These are phyloP conservation scores for Eutrema salsugineum DNA, from an alignment of 441 rosid genomes.

Conservation along the genomic window DNA sequence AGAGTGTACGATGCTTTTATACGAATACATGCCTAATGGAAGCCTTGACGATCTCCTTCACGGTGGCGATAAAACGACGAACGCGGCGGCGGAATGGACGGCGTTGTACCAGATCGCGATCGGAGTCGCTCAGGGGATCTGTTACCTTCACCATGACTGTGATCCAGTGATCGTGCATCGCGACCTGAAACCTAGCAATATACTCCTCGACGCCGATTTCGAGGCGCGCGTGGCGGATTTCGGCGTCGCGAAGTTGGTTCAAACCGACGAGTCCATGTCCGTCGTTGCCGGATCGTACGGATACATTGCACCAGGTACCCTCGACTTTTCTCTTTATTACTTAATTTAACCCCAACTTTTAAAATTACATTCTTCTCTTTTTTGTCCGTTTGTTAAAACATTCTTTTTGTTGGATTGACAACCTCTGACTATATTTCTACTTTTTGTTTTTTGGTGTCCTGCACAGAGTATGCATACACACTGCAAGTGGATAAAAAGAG, in stretches of 20 bases:
- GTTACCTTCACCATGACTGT: conserved; percentile 97
- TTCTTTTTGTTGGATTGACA: conserved; percentile 26
- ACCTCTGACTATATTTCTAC: background rate
- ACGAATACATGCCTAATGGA: conserved; percentile 96
- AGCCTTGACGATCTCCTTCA: conserved; percentile 80
- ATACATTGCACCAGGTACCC: conserved; percentile 94
- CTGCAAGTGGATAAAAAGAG: conserved; percentile 93
- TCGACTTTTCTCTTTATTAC: background rate
- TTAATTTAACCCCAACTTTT: background rate
- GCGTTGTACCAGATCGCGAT: conserved; percentile 76
- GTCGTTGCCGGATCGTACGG: conserved; percentile 98
- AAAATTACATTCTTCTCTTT: background rate
- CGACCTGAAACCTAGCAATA: conserved; percentile 88
- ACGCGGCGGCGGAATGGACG: conserved; percentile 78
- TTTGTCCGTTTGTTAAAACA: conserved; percentile 12
- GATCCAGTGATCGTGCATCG: conserved; percentile 95
- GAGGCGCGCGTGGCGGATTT: conserved; percentile 99
- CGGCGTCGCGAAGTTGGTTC: conserved; percentile 88
- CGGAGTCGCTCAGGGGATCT: conserved; percentile 95
- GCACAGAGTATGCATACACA: conserved; percentile 90
- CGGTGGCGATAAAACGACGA: conserved; percentile 59
- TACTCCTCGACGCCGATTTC: conserved; percentile 75
- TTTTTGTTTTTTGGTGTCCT: background rate
- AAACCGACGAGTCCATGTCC: conserved; percentile 90
- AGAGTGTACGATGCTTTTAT: conserved; percentile 84